Percentiles rank a stretch among this genome's conserved stretches.
Conservation (phyloP, 2,329 filamentous ascomycete genomes). For the Penicillium sp. region DNA sequence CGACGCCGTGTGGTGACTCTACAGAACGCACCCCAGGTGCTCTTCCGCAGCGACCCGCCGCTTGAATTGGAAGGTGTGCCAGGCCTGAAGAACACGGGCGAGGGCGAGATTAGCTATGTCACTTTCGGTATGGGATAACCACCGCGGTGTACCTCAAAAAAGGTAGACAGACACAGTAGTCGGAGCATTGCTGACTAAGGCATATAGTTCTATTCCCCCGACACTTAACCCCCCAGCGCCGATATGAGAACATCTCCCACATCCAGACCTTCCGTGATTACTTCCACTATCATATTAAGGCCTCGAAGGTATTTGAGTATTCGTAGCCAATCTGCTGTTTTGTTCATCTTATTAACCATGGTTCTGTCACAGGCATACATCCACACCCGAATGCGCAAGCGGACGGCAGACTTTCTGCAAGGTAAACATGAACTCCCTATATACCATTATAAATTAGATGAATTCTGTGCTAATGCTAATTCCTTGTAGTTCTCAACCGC, state of each 20-base stretch:
- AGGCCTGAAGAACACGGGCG: conserved; percentile 75
- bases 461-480: too few relatives aligned
- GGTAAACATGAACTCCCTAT: conserved; percentile 56
- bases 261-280: conserved; percentile 99
- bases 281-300: conserved; percentile 99
- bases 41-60: conserved; percentile 93
- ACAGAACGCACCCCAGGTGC: conserved; percentile 96
- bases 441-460: too few relatives aligned
- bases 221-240: conserved; percentile 86
- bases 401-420: conserved; percentile 98
- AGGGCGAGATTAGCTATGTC: conserved; percentile 92
- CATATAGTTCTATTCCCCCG: conserved; percentile 85
- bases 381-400: conserved; percentile 95
- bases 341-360: conserved; percentile 4
- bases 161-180: too few relatives aligned
- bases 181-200: conserved; percentile 16
- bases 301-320: conserved; percentile 71
- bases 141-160: too few relatives aligned
- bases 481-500: conserved; percentile 78
- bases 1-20: conserved; percentile 78
- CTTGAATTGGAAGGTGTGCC: conserved; percentile 86
- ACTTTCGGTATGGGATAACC: conserved; percentile 77
- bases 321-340: background rate
- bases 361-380: conserved; percentile 74
- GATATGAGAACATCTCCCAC: conserved; percentile 95